Evolutionary conservation across 2,329 filamentous ascomycete species (phyloP).

Genomic region (Colletotrichum sp.): DNA sequence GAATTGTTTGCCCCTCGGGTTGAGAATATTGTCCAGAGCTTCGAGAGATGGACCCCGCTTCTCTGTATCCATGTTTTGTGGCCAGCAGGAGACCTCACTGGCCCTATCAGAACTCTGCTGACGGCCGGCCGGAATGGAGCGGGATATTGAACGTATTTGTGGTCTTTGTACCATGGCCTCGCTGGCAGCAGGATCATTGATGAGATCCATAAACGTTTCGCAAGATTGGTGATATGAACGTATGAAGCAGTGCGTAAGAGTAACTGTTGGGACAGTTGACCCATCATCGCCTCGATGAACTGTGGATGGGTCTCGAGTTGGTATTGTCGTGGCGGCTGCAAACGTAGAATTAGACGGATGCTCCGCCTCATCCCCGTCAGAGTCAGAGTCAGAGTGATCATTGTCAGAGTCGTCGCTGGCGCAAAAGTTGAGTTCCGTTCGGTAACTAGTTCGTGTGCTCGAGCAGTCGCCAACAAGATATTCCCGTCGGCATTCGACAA

Average conservation of each 20-base stretch:
- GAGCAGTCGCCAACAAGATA: constrained; percentile 60
- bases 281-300: constrained; percentile 55
- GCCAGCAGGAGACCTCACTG: constrained; percentile 26
- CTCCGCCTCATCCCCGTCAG: background rate
- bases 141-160: constrained; percentile 43
- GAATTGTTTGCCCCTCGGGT: constrained; percentile 34
- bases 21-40: constrained; percentile 40
- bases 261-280: constrained; percentile 44
- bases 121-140: background rate
- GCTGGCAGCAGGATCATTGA: constrained; percentile 49
- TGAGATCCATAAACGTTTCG: constrained; percentile 63
- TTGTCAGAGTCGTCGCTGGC: background rate
- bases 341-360: background rate
- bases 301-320: constrained; percentile 39
- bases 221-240: constrained; percentile 58
- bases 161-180: constrained; percentile 37
- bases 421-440: constrained; percentile 52
- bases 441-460: constrained; percentile 70
- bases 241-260: constrained; percentile 57
- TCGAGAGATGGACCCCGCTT: constrained; percentile 1
- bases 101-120: background rate
- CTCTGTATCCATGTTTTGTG: constrained; percentile 12
- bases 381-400: constrained; percentile 14
- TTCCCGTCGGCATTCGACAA: constrained; percentile 73
- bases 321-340: background rate